Base-by-base conservation (phyloP, 768 basidiomycete species). In the Paxillus rubicundulus region DNA sequence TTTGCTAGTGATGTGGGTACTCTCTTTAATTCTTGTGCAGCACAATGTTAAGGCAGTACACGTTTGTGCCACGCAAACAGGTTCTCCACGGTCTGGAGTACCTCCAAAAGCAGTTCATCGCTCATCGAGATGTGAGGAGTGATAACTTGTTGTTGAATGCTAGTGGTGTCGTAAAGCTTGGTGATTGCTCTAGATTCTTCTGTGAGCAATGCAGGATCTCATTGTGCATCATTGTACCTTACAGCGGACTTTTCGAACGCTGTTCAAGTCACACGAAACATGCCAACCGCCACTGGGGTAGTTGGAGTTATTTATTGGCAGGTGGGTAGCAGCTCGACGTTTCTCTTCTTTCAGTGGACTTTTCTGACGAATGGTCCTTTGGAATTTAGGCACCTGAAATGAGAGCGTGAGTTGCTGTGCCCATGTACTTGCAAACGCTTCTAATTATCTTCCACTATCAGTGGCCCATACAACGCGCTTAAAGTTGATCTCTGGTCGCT, bases 231-330 rank as follows among this genome's bases (percentile, higher is more conserved):
- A 6, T n/a, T 33, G 4, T 18, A 13, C 33, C 34, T 45, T 53
- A 33, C 58, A 87, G 89, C 87, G 55, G 91, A 93, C 68, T 92
- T 93, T 68, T 89, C 89, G 2, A 85, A 77, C 52, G 89, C 89
- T 16, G 77, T 89, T 14, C 77, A 76, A 57, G 80, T 89, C 12
- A 63, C 80, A 12, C 66, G 66, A n/a, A 75, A 78, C 9, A 68
- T 74, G 0, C 78, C 85, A 3, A 75, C 74, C 56, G 72, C 76
- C 16, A 74, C 73, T 16, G 88, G 89, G 32, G 65, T 69, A 20
- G 87, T 81, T 3, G 89, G 89, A 7, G 88, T 92, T 17, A 65
- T 82, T 17, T 91, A 84, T 71, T 92, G 89, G 89, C 89, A 91
- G 77, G 84, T 78, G 52, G 56, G 78, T 57, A 2, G 34, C 49